Base-by-base conservation (phyloP, 139 green algal genomes). In the Zygnema circumcarinatum region DNA sequence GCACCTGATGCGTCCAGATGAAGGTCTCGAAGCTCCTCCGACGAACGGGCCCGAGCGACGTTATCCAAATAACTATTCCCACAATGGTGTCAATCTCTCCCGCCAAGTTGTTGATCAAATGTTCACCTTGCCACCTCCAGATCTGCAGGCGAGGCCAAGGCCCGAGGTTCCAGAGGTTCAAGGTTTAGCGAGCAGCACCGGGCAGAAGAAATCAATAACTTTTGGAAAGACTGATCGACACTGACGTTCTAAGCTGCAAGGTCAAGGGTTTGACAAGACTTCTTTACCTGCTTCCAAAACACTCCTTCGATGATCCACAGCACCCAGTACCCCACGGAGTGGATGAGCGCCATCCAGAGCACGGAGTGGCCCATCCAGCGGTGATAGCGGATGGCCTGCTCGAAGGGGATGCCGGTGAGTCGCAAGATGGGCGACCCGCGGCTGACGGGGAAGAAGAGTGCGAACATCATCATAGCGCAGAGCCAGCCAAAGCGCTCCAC, bases 371-470 rank as follows among this genome's bases (percentile, higher is more conserved):
- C 54, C 2, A 87, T 53, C 54, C 53, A 82, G 81, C 52, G 53
- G 54, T 87, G 81, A 41, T 87, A 87, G 20, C 29, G 25, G 2
- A 87, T 41, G 2, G 52, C 81, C 54, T 80, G 7, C 81, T 87
- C 81, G 54, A 53, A 87, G 29, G 54, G 54, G 2, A 87, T 41
- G 2, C 32, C 32, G 25, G 3, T 38, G 2, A 82, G 29, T n/a
- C 54, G n/a, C 32, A 87, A 20, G 38, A 87, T 39, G 2, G 52
- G 29, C 3, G 81, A 87, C 7, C 29, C n/a, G n/a, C 81, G 81
- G 2, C 39, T 29, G 25, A 87, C 81, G 1, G 81, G 81, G 2
- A 87, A 38, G 11, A 85, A n/a, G 33, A 85, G 53, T 16, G 40
- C 16, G 16, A 39, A 39, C 20, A 79, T 35, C 16, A 79, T 16